Evolutionary conservation across 257 asterid species (phyloP).

Genomic region (Solanum megistacrolobum): DNA sequence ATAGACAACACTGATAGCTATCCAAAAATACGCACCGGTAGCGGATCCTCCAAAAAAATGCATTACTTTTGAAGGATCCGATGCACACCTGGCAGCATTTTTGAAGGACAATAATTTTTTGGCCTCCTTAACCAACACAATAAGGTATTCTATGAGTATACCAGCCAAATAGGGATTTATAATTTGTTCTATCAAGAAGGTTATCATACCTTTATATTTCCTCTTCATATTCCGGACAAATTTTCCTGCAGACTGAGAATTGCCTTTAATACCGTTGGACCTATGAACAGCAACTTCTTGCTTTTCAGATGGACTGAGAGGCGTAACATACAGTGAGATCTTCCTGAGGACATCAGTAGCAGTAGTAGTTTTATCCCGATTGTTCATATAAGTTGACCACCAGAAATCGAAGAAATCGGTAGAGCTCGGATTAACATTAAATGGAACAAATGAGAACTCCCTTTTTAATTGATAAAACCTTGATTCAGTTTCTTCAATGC

Average conservation of each 20-base stretch:
- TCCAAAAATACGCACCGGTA: not conserved
- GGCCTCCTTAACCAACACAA: not conserved
- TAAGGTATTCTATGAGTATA: not conserved
- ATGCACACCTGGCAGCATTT: not conserved
- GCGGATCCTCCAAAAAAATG: not conserved
- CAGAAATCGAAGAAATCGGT: not conserved
- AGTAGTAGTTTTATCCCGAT: not conserved
- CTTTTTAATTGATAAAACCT: not conserved
- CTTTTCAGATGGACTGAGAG: not conserved
- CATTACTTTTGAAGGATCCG: not conserved
- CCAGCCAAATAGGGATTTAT: not conserved
- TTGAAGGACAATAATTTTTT: not conserved
- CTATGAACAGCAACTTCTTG: not conserved
- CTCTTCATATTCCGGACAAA: not conserved
- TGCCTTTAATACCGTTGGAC: not conserved
- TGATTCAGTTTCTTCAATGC: not conserved
- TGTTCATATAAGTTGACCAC: conserved; percentile 6
- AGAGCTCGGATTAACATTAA: not conserved
- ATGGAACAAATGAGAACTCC: not conserved
- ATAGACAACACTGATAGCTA: not conserved
- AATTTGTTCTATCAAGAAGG: not conserved
- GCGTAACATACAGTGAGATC: not conserved
- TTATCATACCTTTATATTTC: not conserved
- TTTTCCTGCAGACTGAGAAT: not conserved
- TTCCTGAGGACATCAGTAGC: not conserved